These are phyloP conservation scores for Naganishia friedmannii DNA, from an alignment of 768 basidiomycete species.

Conservation along the genomic window DNA sequence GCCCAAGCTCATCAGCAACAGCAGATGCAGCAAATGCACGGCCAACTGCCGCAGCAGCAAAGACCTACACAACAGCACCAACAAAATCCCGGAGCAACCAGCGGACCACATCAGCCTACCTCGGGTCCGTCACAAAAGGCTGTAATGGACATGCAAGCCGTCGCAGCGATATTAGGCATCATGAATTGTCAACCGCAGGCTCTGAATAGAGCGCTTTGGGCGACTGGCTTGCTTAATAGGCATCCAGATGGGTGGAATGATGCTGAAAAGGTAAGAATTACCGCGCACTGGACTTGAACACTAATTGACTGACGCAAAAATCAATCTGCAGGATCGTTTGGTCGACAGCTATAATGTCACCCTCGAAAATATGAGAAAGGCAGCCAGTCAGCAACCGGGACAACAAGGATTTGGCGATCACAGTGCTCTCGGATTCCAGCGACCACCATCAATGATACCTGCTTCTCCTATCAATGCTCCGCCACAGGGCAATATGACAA, in stretches of 20 bases:
- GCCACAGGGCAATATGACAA: background rate
- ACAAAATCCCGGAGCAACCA: background rate
- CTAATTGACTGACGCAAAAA: background rate
- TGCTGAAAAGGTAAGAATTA: constrained; percentile 2
- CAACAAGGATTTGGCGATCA: constrained; percentile 6
- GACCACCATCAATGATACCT: constrained; percentile 12
- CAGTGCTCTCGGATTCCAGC: constrained; percentile 10
- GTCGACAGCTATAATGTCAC: constrained; percentile 11
- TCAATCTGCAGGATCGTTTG: background rate
- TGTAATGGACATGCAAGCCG: background rate
- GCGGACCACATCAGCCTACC: background rate
- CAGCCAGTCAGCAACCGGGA: background rate
- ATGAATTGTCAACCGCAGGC: background rate
- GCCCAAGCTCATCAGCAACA: constrained; percentile 14
- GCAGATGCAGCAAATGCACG: constrained; percentile 12
- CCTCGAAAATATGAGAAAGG: constrained; percentile 7
- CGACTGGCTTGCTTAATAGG: constrained; percentile 7
- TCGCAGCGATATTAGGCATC: constrained; percentile 5
- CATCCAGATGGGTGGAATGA: constrained; percentile 21
- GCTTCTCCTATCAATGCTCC: background rate
- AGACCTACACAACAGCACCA: background rate
- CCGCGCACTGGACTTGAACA: background rate
- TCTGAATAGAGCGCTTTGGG: constrained; percentile 14
- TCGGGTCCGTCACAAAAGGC: background rate
- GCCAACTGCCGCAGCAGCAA: background rate